Evolutionary conservation across 2,329 filamentous ascomycete species (phyloP), one percentile per base, ranked within the genome.

Genomic region (Sporothrix schenckii): DNA sequence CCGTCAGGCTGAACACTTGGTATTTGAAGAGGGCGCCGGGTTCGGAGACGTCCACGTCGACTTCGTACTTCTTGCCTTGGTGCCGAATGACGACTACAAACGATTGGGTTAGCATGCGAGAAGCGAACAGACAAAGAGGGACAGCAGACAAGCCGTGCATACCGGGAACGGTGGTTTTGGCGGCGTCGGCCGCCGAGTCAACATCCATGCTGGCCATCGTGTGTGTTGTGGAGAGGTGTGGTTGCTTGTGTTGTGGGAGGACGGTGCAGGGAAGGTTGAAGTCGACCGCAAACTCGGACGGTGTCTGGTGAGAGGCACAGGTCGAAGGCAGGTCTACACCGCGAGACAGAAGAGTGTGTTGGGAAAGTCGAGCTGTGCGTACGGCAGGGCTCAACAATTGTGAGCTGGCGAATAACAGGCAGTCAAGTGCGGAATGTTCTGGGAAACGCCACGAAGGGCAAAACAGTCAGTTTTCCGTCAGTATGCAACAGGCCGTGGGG

Each of bases 21-120:
- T 92, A 92, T 80, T 98, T 99, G 84, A 99, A 93, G 70, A 92
- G 92, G 81, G 97, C 93, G 81, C 95, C 95, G 73, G 89, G 93
- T 60, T 92, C 90, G 34, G 87, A 85, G 56, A 92, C 86, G 79
- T 98, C 94, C 77, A 99, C 88, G 73, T 98, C 94, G 79, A 99
- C 88, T 78, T 98, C 90, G 83, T 98, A 91, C 80, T 94, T 94
- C 81, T 95, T 97, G 83, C 94, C 94, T 79, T 93, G 90, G 80
- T 99, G 94, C 82, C 97, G 98, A 75, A 99, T 91, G 78, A 93
- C 86, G 75, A 99, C 94, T 97, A 34, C 34, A 74, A 14, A 16
- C 13, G 27, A 14, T 7, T 34, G 4, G 21, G 58, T 63, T 19
- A 47, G 39, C 21, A 47, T 3, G n/a, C 41, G 7, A 50, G 19